A percentile compares a stretch with the other conserved stretches of the same genome.
phyloP scores from a whole-genome alignment of 2,329 filamentous ascomycete species.

The Paecilomyces fulvus region DNA sequence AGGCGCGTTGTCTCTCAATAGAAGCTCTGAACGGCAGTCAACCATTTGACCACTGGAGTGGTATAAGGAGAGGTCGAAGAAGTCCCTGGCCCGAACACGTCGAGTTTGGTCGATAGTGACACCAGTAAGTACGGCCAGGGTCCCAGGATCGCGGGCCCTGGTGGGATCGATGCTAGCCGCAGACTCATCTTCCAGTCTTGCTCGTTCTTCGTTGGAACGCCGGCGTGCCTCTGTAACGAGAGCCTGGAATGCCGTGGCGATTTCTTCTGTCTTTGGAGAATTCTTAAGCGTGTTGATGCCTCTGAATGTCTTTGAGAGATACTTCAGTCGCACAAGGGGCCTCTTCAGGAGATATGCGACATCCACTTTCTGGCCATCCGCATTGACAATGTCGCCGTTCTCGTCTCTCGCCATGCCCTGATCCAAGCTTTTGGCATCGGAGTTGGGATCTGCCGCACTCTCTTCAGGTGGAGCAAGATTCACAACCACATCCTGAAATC shows the following conservation, averaged over 20 bases:
- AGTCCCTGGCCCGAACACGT: slow-evolving; percentile 81
- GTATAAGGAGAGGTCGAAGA: slow-evolving; percentile 73
- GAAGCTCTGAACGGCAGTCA: slow-evolving; percentile 78
- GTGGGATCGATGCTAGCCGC: slow-evolving; percentile 76
- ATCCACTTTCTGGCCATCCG: slow-evolving; percentile 80
- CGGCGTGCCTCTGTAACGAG: slow-evolving; percentile 70
- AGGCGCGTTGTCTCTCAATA: slow-evolving; percentile 72
- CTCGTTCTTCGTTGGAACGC: slow-evolving; percentile 63
- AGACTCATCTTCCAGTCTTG: slow-evolving; percentile 73
- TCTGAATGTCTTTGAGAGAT: slow-evolving; percentile 75
- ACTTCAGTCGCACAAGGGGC: slow-evolving; percentile 79
- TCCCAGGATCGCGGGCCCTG: slow-evolving; percentile 69
- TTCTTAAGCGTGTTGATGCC: slow-evolving; percentile 40
- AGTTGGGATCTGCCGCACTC: slow-evolving; percentile 41
- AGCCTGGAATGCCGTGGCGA: slow-evolving; percentile 57
- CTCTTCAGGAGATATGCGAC: slow-evolving; percentile 88
- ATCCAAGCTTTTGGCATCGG: slow-evolving; percentile 43
- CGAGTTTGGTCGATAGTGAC: slow-evolving; percentile 66
- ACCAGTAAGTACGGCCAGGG: slow-evolving; percentile 60
- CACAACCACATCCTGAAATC: slow-evolving; percentile 89
- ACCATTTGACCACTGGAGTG: slow-evolving; percentile 88
- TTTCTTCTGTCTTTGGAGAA: slow-evolving; percentile 47
- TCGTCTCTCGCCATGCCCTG: slow-evolving; percentile 50
- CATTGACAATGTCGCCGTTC: slow-evolving; percentile 55
- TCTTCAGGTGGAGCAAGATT: slow-evolving; percentile 74